These are phyloP conservation scores for Phytophthora multivora DNA, from an alignment of 352 stramenopile species.

Conservation along the genomic window DNA sequence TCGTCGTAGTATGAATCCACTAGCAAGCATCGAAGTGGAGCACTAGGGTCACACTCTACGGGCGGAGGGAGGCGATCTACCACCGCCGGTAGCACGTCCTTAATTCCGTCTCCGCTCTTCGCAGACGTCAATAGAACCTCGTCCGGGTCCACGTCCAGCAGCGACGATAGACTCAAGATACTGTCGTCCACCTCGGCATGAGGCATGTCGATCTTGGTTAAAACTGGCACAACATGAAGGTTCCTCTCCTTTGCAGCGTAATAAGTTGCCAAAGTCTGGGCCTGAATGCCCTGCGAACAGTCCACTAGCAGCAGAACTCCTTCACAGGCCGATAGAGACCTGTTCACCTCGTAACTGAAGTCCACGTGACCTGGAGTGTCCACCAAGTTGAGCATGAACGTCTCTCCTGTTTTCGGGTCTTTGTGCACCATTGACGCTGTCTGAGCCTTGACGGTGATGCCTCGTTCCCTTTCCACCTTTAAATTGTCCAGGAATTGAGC, in stretches of 20 bases:
- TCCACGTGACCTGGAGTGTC: conserved; percentile 98
- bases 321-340: conserved; percentile 96
- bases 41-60: conserved; percentile 53
- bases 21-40: conserved; percentile 91
- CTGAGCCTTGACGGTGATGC: conserved; percentile 99
- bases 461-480: conserved; percentile 94
- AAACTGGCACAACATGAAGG: conserved; percentile 94
- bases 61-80: conserved; percentile 77
- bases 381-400: conserved; percentile 97
- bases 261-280: conserved; percentile 97
- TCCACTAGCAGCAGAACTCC: conserved; percentile 98
- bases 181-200: conserved; percentile 93
- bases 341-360: conserved; percentile 98
- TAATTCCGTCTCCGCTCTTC: conserved; percentile 93
- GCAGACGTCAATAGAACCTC: conserved; percentile 95
- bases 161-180: conserved; percentile 77
- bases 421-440: conserved; percentile 96
- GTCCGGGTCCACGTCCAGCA: conserved; percentile 93
- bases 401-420: conserved; percentile 50
- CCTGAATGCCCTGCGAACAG: conserved; percentile 97
- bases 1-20: conserved; percentile 98
- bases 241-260: conserved; percentile 96
- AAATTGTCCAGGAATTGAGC: conserved; percentile 93
- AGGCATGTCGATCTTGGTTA: conserved; percentile 99
- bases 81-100: conserved; percentile 81